These are phyloP conservation scores for Alternaria rosae DNA, from an alignment of 2,329 filamentous ascomycete genomes.

Conservation along the genomic window DNA sequence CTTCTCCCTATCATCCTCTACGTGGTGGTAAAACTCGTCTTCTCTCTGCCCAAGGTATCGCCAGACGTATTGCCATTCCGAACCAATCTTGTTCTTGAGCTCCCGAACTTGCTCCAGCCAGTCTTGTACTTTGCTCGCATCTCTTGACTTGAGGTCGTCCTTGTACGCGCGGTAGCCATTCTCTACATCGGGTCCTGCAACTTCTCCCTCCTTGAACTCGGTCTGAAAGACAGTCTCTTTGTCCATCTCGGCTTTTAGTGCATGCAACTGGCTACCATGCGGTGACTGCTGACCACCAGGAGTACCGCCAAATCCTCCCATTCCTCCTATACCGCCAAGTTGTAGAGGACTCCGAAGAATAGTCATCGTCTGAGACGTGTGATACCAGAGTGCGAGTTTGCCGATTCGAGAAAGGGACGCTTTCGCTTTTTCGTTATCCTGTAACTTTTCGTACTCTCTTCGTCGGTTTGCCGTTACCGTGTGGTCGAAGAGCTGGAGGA, in stretches of 20 bases:
- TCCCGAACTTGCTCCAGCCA: slow-evolving; percentile 23
- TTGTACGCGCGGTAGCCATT: slow-evolving; percentile 22
- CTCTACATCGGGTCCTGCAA: slow-evolving; percentile 26
- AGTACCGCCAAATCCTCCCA: neutral
- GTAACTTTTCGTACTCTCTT: slow-evolving; percentile 13
- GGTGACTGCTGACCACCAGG: neutral
- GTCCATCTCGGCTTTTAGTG: neutral
- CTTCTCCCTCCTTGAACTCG: slow-evolving; percentile 22
- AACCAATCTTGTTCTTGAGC: slow-evolving; percentile 9
- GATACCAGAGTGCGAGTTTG: slow-evolving; percentile 12
- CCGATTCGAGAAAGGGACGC: slow-evolving; percentile 22
- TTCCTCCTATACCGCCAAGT: neutral
- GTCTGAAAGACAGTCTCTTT: slow-evolving; percentile 19
- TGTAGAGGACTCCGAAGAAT: slow-evolving; percentile 6
- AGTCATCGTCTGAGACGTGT: slow-evolving; percentile 6
- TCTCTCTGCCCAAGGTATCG: slow-evolving; percentile 23
- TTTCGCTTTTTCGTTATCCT: slow-evolving; percentile 16
- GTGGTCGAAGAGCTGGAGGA: slow-evolving; percentile 4
- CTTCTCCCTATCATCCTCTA: slow-evolving; percentile 20
- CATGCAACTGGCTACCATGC: neutral
- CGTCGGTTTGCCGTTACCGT: neutral
- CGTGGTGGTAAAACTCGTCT: slow-evolving; percentile 20
- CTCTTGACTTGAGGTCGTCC: slow-evolving; percentile 13
- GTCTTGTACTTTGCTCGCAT: slow-evolving; percentile 18
- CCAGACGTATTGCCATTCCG: slow-evolving; percentile 28